Conservation (phyloP, 495 filamentous ascomycete species). For the Lichina pygmaea region DNA sequence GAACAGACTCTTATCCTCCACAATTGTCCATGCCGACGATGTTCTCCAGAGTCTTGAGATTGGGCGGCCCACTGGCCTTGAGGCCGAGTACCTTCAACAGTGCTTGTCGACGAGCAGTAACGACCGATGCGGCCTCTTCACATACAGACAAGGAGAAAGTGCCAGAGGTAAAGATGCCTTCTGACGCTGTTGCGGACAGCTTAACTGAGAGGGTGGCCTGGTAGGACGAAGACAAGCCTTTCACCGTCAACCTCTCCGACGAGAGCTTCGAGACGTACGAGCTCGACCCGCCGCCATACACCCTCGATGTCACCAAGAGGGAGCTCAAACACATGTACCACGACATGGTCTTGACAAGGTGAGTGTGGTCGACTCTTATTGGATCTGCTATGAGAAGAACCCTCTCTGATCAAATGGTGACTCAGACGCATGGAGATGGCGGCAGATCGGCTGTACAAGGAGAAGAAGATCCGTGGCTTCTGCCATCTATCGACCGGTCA, state of each 20-base stretch:
- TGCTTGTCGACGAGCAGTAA: constrained; percentile 46
- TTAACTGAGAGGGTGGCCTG: not conserved
- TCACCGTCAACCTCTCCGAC: constrained; percentile 74
- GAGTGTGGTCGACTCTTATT: constrained; percentile 11
- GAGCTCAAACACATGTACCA: constrained; percentile 97
- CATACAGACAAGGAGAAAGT: constrained; percentile 67
- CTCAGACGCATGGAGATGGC: constrained; percentile 96
- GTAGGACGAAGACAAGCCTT: constrained; percentile 81
- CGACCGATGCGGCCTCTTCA: constrained; percentile 77
- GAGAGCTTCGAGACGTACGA: constrained; percentile 99
- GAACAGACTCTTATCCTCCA: not conserved
- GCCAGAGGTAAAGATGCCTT: constrained; percentile 24
- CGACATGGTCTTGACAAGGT: constrained; percentile 89
- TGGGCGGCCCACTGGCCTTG: constrained; percentile 16
- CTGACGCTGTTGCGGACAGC: not conserved
- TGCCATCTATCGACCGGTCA: constrained; percentile 82
- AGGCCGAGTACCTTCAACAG: constrained; percentile 25
- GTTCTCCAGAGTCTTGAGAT: constrained; percentile 2
- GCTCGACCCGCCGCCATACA: constrained; percentile 83
- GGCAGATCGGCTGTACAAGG: constrained; percentile 15
- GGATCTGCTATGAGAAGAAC: not conserved
- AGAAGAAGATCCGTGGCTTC: constrained; percentile 13
- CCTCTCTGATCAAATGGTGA: not conserved
- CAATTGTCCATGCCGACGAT: not conserved
- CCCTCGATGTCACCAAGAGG: constrained; percentile 77